phyloP scores from a whole-genome alignment of 306 rosid species.

The Comarum palustre region DNA sequence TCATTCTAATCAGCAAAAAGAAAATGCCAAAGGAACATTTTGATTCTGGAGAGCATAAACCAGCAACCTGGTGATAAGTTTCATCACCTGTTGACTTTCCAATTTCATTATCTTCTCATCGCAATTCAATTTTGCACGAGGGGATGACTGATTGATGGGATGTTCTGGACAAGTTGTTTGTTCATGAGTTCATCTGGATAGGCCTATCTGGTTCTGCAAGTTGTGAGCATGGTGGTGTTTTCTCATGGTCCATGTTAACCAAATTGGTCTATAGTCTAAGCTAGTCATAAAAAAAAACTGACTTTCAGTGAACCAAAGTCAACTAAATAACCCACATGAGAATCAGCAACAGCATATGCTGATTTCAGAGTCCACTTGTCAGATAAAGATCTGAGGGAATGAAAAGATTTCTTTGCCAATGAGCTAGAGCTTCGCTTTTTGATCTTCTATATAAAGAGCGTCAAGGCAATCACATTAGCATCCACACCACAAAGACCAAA shows the following conservation, averaged over 20 bases:
- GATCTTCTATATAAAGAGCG: slow-evolving; percentile 48
- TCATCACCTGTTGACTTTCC: neutral
- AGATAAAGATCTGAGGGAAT: slow-evolving; percentile 5
- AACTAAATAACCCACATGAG: slow-evolving; percentile 8
- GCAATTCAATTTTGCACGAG: neutral
- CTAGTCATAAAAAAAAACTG: neutral
- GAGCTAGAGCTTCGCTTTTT: slow-evolving; percentile 14
- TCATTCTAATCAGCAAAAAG: neutral
- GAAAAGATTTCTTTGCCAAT: slow-evolving; percentile 19
- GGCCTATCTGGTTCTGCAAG: neutral
- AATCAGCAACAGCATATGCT: slow-evolving; percentile 30
- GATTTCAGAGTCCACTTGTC: slow-evolving; percentile 25
- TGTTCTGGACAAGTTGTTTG: neutral
- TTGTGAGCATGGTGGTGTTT: neutral
- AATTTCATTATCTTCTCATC: slow-evolving; percentile 5
- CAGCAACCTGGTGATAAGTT: slow-evolving; percentile 7
- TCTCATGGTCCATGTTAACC: neutral
- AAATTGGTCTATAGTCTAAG: neutral
- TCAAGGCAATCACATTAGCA: slow-evolving; percentile 19
- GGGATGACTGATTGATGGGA: neutral
- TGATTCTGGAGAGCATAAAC: neutral
- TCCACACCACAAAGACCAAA: slow-evolving; percentile 28
- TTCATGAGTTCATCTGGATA: neutral
- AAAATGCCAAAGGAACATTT: slow-evolving; percentile 12
- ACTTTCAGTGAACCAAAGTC: neutral